Base-by-base conservation (phyloP, 345 rosid genomes). In the Murraya koenigii region DNA sequence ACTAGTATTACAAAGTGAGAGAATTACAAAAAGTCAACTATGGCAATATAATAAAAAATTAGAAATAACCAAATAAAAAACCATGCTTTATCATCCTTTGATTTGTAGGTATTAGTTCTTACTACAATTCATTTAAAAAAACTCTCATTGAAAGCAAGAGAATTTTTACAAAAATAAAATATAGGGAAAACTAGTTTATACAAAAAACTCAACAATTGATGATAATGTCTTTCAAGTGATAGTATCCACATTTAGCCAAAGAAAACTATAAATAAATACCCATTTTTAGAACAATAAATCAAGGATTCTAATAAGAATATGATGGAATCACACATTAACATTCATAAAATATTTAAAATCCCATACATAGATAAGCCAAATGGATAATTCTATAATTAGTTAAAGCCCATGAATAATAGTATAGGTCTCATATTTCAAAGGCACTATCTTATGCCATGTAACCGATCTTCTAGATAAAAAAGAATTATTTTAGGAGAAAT, bases 51-150 rank as follows among this genome's bases (percentile, higher is more conserved):
- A 75, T 56, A 19, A 20, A 65, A 85, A 63, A 72, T 67, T 17
- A 80, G 74, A 83, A 74, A 76, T 78, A 83, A 85, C 80, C 76
- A 77, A 85, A 69, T 61, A 22, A 79, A 79, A 80, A 83, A 41
- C 77, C 86, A 10, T 93, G 89, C 98, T 87, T 95, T 91, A 82
- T 93, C 96, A 87, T 93, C 99, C 69, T 95, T 94, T 33, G 93
- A 91, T 84, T 75, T 88, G 93, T 93, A 89, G 66, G 96, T 86
- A 82, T 92, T 98, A 7, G 78, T 86, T 86, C 99, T 91, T 9
- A 91, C 86, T 2, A 96, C 97, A 26, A 93, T 94, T 56, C 96
- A 87, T 64, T 90, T 88, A 97, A 96, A 95, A 64, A 95, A 93
- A 19, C 74, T 87, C 83, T 86, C 92, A 70, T 92, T 90, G 84